These are phyloP conservation scores for Tulasnella sp. DNA, from an alignment of 768 basidiomycete genomes.

Conservation along the genomic window DNA sequence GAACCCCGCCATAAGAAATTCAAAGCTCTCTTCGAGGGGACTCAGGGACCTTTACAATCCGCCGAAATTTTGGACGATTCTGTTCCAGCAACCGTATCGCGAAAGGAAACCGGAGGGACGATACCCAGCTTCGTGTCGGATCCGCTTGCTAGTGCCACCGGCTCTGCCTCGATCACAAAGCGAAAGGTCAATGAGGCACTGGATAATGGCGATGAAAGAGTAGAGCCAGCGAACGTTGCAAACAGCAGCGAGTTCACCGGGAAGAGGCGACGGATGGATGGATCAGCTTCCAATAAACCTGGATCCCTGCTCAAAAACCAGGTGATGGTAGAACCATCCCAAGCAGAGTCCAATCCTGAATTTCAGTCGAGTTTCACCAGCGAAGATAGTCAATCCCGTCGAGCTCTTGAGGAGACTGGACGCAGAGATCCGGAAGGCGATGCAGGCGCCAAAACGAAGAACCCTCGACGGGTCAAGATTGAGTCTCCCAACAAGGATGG, in stretches of 20 bases:
- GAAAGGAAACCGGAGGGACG: background rate
- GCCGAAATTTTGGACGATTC: constrained; percentile 1
- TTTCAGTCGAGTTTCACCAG: background rate
- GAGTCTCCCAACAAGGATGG: background rate
- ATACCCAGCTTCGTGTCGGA: constrained; percentile 12
- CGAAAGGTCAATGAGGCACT: background rate
- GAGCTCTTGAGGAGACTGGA: background rate
- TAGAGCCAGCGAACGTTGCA: background rate
- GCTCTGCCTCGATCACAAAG: background rate
- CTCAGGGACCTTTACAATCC: constrained; percentile 22
- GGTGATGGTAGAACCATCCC: background rate
- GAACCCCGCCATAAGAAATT: constrained; percentile 30
- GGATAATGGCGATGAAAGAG: constrained; percentile 1
- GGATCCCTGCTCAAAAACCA: background rate
- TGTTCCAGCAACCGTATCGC: background rate
- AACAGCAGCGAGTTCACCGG: background rate
- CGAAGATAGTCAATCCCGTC: background rate
- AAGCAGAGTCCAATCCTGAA: background rate
- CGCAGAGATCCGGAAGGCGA: background rate
- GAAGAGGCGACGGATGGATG: background rate
- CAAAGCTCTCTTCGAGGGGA: constrained; percentile 31
- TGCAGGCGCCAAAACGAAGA: background rate
- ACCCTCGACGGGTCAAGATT: background rate
- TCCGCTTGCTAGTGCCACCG: background rate
- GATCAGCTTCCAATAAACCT: background rate